Percentiles rank a stretch among this genome's conserved stretches.
Conservation (phyloP, 2,329 filamentous ascomycete genomes). For the Ophiocordyceps sinensis region DNA sequence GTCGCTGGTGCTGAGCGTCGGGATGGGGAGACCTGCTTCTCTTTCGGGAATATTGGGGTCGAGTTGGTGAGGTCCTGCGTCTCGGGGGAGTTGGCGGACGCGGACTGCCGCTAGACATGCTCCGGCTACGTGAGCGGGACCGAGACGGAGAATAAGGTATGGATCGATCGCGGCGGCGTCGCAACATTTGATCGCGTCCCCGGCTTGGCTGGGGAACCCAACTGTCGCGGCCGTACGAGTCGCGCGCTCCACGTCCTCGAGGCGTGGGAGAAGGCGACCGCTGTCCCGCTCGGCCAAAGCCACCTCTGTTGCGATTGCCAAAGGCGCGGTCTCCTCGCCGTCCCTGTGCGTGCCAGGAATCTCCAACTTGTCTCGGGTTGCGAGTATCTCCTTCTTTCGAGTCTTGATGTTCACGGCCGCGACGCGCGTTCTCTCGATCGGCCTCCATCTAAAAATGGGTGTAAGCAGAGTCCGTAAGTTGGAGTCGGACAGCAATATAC, state of each 20-base stretch:
- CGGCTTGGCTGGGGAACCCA: constrained; percentile 34
- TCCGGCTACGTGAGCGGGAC: constrained; percentile 18
- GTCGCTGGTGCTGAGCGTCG: constrained; percentile 12
- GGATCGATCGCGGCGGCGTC: constrained; percentile 17
- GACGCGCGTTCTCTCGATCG: constrained; percentile 60
- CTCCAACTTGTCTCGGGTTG: constrained; percentile 35
- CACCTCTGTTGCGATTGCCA: constrained; percentile 27
- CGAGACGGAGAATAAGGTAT: constrained; percentile 13
- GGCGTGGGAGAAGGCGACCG: constrained; percentile 34
- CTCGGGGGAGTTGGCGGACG: constrained; percentile 19
- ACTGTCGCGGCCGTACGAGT: constrained; percentile 33
- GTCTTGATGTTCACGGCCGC: constrained; percentile 51
- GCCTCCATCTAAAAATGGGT: constrained; percentile 52
- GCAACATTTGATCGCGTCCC: constrained; percentile 23
- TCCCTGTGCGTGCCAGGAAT: constrained; percentile 38
- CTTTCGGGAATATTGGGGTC: constrained; percentile 19
- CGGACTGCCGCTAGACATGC: constrained; percentile 14
- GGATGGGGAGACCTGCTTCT: constrained; percentile 23
- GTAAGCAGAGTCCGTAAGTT: constrained; percentile 1
- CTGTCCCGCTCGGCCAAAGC: constrained; percentile 27
- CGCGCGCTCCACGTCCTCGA: constrained; percentile 26
- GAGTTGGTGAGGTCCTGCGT: constrained; percentile 18
- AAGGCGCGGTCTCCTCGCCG: constrained; percentile 37
- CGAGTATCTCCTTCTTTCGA: constrained; percentile 51
- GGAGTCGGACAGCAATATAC: constrained; percentile 27